Evolutionary conservation across 768 basidiomycete genomes (phyloP), one percentile per base, ranked within the genome.

Genomic region (Boletus reticulatus): DNA sequence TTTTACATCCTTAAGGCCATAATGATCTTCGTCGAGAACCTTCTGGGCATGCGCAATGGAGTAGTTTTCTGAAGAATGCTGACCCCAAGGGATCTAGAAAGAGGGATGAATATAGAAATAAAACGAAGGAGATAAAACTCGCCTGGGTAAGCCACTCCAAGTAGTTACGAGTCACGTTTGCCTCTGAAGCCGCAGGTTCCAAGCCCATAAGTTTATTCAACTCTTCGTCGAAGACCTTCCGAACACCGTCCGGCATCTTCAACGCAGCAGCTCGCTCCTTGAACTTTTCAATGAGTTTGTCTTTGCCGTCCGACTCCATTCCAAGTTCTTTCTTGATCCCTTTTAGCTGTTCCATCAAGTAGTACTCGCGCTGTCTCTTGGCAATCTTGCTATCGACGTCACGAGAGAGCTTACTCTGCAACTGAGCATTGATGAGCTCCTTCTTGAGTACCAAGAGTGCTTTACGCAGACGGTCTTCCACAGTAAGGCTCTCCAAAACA

Each of bases 191-290:
- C 14, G 90, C 90, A 14, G 92, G 92, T 69, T 98, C 94, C 41
- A 98, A 80, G 32, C 89, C 85, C 67, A 86, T 83, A 4, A 99
- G 80, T 76, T 98, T 98, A 68, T 81, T 86, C 53, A 98, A 72
- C 69, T 98, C 96, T 74, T 98, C 94, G 42, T 99, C 96, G 62
- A 98, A 98, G 14, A 97, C 93, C 74, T 97, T 96, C 61, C 85
- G 78, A 13, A 95, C 96, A 10, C 76, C 75, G 45, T 92, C 91
- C 0, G 94, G 94, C 94, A 98, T 96, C 63, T 88, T 90, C 61
- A 95, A 72, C 52, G 75, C 72, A 19, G 80, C 83, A 0, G 93
- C 94, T 37, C 94, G 79, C 68, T 94, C 89, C 73, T 84, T 89
- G 74, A 96, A 92, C 76, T 93, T 90, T 68, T 94, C 91, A 38